Conservation (phyloP, 768 basidiomycete genomes). For the Lentinula detonsa region DNA sequence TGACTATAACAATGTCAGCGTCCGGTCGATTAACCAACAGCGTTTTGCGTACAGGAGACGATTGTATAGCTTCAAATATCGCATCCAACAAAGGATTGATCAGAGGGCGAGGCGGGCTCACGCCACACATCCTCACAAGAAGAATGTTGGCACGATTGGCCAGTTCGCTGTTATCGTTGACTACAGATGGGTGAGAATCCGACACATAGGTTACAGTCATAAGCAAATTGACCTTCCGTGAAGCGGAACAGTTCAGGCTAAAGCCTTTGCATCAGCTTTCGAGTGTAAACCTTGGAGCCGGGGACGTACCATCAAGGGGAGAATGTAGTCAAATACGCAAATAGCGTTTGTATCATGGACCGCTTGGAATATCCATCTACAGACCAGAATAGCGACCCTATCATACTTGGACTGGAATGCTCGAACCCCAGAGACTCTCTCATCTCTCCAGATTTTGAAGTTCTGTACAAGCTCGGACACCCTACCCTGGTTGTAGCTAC, state of each 20-base stretch:
- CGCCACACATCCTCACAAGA: slow-evolving; percentile 80
- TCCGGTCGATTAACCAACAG: neutral
- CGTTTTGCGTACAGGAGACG: slow-evolving; percentile 52
- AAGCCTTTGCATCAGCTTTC: slow-evolving; percentile 7
- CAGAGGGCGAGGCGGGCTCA: slow-evolving; percentile 67
- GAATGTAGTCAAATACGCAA: slow-evolving; percentile 73
- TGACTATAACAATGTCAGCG: slow-evolving; percentile 41
- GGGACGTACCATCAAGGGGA: slow-evolving; percentile 66
- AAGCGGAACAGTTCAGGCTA: slow-evolving; percentile 74
- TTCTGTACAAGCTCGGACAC: slow-evolving; percentile 54
- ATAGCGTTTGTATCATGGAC: slow-evolving; percentile 75
- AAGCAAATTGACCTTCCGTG: slow-evolving; percentile 47
- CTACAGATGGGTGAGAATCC: slow-evolving; percentile 25
- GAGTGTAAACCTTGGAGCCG: neutral
- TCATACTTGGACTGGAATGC: slow-evolving; percentile 88
- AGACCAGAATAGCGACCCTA: slow-evolving; percentile 61
- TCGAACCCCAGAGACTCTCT: slow-evolving; percentile 66
- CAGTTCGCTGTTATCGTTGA: slow-evolving; percentile 72
- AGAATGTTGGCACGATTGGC: slow-evolving; percentile 58
- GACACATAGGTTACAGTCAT: neutral
- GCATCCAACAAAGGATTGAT: slow-evolving; percentile 63
- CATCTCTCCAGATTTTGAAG: slow-evolving; percentile 65
- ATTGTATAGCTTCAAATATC: slow-evolving; percentile 73
- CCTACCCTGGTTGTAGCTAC: slow-evolving; percentile 52
- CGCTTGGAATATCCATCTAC: slow-evolving; percentile 73